Evolutionary conservation across 1,284 basidiomycete genomes (phyloP), one percentile per base, ranked within the genome.

Genomic region (Papiliotrema laurentii): DNA sequence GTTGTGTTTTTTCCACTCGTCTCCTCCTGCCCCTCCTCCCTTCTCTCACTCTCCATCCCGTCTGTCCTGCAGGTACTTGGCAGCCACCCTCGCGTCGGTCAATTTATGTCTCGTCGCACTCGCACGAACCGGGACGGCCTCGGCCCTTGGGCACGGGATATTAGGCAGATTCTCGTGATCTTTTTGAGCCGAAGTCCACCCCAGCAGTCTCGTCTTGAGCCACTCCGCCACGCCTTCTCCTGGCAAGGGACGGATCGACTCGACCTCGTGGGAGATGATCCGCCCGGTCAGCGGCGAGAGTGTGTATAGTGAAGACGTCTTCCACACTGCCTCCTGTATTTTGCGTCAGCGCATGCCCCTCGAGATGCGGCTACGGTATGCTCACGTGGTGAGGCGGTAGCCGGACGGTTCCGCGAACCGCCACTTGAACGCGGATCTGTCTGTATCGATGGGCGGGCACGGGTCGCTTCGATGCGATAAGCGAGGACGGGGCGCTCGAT

Each of bases 151-250:
- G 40, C 57, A 61, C 7, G 60, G 57, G 10, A 57, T 47, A 7
- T 47, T 27, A 22, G 19, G 38, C 18, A 28, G 28, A n/a, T 50
- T 56, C 25, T 59, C 59, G 14, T 48, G 35, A 33, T 58, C 42
- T 39, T 49, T 54, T 9, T 43, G 51, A 19, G 18, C 25, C n/a
- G 30, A 24, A 19, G 61, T 58, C 61, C 64, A 71, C 3, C 69
- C 68, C 38, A 69, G 56, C 14, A 73, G 51, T 18, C 63, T 52
- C 7, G 59, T 55, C 55, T 61, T 61, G 14, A 75, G 54, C 72
- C 72, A 74, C 40, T 69, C 68, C 1, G 58, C 60, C 6, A 73
- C 72, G 16, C 70, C 71, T 54, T 75, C 73, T 49, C 72, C 69
- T 0, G 74, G 74, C 24, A 72, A 44, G 1, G 74, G 74, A 9